Conservation (phyloP, 2,329 filamentous ascomycete genomes). For the Fusarium begoniae region DNA sequence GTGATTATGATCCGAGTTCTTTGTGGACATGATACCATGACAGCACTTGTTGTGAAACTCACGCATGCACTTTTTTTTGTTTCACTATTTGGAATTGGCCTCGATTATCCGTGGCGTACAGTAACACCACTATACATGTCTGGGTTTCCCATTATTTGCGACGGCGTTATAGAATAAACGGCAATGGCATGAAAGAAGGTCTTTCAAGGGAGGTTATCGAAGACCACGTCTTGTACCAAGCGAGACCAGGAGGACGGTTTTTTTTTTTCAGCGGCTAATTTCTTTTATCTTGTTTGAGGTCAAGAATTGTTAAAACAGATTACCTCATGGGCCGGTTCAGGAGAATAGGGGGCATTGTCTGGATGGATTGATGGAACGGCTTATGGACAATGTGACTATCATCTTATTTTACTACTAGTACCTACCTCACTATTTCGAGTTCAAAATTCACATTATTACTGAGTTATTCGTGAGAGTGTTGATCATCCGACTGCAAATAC, state of each 20-base stretch:
- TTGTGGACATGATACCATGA: conserved; percentile 51
- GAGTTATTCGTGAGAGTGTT: background rate
- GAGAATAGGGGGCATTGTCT: conserved; percentile 24
- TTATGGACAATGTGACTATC: conserved; percentile 30
- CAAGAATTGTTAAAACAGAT: conserved; percentile 20
- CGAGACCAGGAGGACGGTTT: conserved; percentile 19
- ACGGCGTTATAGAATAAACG: conserved; percentile 42
- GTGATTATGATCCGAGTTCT: conserved; percentile 29
- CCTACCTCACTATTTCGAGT: conserved; percentile 5
- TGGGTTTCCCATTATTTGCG: conserved; percentile 30
- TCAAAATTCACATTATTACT: background rate
- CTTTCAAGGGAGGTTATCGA: conserved; percentile 15
- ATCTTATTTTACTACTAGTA: conserved; percentile 22
- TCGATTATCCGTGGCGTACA: conserved; percentile 27
- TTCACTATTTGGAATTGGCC: conserved; percentile 25
- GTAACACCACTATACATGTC: conserved; percentile 23
- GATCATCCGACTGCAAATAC: conserved; percentile 8
- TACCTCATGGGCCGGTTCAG: conserved; percentile 22
- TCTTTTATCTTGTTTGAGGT: conserved; percentile 29
- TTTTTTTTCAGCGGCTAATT: conserved; percentile 4
- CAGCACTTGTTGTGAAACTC: conserved; percentile 41
- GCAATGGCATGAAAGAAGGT: conserved; percentile 33
- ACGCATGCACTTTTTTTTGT: conserved; percentile 18
- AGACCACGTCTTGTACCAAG: conserved; percentile 5
- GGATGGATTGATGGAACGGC: conserved; percentile 26